Evolutionary conservation across 345 rosid species (phyloP), one percentile per base, ranked within the genome.

Genomic region (Ceriops zippeliana): DNA sequence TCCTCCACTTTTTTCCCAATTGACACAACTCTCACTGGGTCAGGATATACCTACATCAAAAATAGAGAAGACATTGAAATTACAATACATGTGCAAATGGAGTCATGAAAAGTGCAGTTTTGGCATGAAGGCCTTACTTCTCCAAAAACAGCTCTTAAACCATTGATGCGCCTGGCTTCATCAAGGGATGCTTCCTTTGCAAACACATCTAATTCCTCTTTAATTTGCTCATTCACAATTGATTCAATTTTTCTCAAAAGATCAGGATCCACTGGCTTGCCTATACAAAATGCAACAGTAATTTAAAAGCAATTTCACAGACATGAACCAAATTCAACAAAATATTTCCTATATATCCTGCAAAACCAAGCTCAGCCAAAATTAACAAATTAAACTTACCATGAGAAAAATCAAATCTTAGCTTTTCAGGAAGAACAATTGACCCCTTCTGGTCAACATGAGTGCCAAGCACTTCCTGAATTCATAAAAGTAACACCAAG

Each of bases 371-470:
- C 2, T 26, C 2, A 35, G 57, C 24, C 8, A 16, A 51, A 24
- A 28, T 42, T 31, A 13, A 1, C 21, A 62, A 63, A 63, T 34
- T 42, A 54, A 67, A 71, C 82, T 79, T 86, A 96, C 98, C 93
- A 53, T 96, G 99, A 67, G 96, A 92, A 83, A 96, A 96, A 82
- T 96, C 99, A 73, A 84, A 96, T 83, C 99, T 85, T 76, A 96
- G 67, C 71, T 96, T 96, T 80, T 92, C 99, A 63, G 96, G 97
- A 65, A 96, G 96, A 79, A 96, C 98, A 52, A 92, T 87, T 51
- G 99, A 96, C 70, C 98, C 99, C 80, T 96, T 92, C 84, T 92
- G 98, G 76, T 96, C 98, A 76, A 96, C 86, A 77, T 96, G 99
- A 84, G 85, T 77, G 13, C 98, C 99, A 52, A 96, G 92, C 34